phyloP scores from a whole-genome alignment of 805 yeast species.

The Candida orba region DNA sequence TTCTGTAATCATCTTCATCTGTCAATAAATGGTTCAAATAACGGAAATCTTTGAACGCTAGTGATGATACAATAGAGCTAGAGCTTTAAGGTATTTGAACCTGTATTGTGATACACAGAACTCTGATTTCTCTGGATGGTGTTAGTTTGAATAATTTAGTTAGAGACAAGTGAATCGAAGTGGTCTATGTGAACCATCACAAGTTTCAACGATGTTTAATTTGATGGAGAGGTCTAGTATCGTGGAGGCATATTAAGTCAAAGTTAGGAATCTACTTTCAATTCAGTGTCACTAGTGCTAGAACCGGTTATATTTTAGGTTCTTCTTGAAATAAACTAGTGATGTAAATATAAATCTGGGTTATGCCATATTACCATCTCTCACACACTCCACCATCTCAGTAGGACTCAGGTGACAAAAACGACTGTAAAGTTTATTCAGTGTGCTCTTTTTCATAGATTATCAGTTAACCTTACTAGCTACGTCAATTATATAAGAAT shows the following conservation, averaged over 20 bases:
- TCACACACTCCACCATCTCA: too few species aligned
- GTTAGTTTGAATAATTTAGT: conserved; percentile 71
- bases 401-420: too few species aligned
- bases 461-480: too few species aligned
- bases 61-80: conserved; percentile 61
- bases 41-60: conserved; percentile 20
- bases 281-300: too few species aligned
- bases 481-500: too few species aligned
- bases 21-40: conserved; percentile 22
- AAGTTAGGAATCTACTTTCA: too few species aligned
- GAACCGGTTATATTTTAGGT: too few species aligned
- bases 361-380: too few species aligned
- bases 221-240: conserved; percentile 41
- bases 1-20: conserved; percentile 55
- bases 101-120: conserved; percentile 52
- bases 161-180: conserved; percentile 70
- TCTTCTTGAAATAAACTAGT: too few species aligned
- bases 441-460: too few species aligned
- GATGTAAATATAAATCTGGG: too few species aligned
- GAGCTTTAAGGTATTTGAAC: conserved; percentile 70
- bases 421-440: too few species aligned
- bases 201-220: conserved; percentile 48
- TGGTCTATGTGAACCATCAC: conserved; percentile 51
- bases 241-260: conserved; percentile 40
- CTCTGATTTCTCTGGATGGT: conserved; percentile 50